Percentiles rank a stretch among this genome's conserved stretches.
Conservation (phyloP, 495 filamentous ascomycete genomes). For the Penicillium nucicola region DNA sequence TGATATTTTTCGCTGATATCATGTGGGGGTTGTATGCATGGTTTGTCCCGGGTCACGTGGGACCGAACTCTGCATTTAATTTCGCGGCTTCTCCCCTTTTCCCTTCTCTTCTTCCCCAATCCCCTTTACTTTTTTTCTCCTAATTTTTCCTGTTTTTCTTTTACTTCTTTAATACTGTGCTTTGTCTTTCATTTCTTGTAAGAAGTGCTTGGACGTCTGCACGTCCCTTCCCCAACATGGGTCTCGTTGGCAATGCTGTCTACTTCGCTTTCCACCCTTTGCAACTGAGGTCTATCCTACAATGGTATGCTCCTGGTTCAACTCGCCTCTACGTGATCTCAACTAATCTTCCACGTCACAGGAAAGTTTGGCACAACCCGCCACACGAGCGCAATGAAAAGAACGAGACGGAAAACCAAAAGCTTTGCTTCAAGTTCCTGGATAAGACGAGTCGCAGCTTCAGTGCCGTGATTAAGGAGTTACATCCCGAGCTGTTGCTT, state of each 20-base stretch:
- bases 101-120: constrained; percentile 5
- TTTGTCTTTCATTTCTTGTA: neutral
- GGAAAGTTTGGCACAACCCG: constrained; percentile 95
- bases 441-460: constrained; percentile 91
- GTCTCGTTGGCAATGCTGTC: constrained; percentile 51
- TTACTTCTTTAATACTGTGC: neutral
- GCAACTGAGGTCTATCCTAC: constrained; percentile 79
- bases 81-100: constrained; percentile 1
- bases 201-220: constrained; percentile 1
- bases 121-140: constrained; percentile 1
- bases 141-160: neutral
- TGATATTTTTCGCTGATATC: constrained; percentile 11
- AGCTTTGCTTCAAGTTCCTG: constrained; percentile 81
- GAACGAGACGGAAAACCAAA: constrained; percentile 70
- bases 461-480: constrained; percentile 87
- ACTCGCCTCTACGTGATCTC: neutral
- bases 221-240: constrained; percentile 42
- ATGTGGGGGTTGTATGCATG: constrained; percentile 9
- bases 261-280: constrained; percentile 77
- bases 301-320: constrained; percentile 64
- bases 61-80: constrained; percentile 7
- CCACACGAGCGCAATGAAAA: constrained; percentile 76
- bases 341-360: constrained; percentile 30
- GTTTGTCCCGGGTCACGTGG: constrained; percentile 3
- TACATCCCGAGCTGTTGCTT: constrained; percentile 88